These are phyloP conservation scores for Prunus salicina DNA, from an alignment of 306 rosid species.

Conservation along the genomic window DNA sequence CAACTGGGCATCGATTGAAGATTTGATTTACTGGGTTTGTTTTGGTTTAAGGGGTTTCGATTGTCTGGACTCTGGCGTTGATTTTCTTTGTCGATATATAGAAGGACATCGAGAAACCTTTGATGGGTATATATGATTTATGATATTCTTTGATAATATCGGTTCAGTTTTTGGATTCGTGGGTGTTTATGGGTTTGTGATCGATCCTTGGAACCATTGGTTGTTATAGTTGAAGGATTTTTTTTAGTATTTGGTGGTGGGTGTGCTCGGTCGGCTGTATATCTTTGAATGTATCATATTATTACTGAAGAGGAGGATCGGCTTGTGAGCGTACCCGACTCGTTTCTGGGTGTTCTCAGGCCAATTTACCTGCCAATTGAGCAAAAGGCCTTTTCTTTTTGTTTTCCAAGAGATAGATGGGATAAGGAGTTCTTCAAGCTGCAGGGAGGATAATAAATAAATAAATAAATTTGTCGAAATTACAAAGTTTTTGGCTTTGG, in stretches of 20 bases:
- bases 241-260: slow-evolving; percentile 7
- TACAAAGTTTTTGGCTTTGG: background rate
- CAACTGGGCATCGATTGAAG: background rate
- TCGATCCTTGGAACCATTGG: slow-evolving; percentile 24
- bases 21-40: background rate
- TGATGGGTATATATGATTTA: background rate
- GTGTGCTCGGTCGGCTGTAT: slow-evolving; percentile 18
- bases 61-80: background rate
- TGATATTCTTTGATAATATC: background rate
- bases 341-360: slow-evolving; percentile 50
- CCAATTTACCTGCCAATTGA: slow-evolving; percentile 35
- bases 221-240: slow-evolving; percentile 8
- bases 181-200: slow-evolving; percentile 11
- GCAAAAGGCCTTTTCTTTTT: slow-evolving; percentile 28
- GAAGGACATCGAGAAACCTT: background rate
- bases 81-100: background rate
- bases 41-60: slow-evolving; percentile 1
- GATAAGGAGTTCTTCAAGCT: slow-evolving; percentile 65
- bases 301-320: slow-evolving; percentile 38
- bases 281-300: slow-evolving; percentile 65
- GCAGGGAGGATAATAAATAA: slow-evolving; percentile 53
- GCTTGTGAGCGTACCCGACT: slow-evolving; percentile 64
- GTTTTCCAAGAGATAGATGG: slow-evolving; percentile 57
- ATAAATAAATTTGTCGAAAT: background rate
- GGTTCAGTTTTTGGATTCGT: background rate